These are phyloP conservation scores for Aspergillus bridgeri DNA, from an alignment of 495 filamentous ascomycete genomes.

Conservation along the genomic window DNA sequence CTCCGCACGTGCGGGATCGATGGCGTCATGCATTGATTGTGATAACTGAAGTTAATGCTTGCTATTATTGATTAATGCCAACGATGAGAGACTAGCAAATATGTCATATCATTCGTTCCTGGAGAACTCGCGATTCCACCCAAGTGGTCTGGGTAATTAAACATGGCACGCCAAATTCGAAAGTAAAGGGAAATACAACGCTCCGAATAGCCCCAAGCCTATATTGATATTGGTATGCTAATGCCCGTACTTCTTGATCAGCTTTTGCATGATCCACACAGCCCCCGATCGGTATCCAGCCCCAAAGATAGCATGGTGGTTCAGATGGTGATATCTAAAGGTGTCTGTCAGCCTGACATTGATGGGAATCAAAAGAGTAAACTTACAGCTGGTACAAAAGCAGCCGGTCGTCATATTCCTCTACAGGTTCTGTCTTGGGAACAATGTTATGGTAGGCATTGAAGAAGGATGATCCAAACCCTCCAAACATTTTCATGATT, in stretches of 20 bases:
- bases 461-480: conserved; percentile 70
- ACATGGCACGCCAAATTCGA: neutral
- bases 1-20: neutral
- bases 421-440: conserved; percentile 74
- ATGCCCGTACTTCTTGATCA: conserved; percentile 63
- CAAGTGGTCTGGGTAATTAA: neutral
- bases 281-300: conserved; percentile 70
- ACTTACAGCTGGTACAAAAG: conserved; percentile 75
- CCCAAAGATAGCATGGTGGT: conserved; percentile 83
- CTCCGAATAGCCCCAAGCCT: neutral
- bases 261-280: conserved; percentile 67
- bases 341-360: conserved; percentile 3
- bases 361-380: neutral
- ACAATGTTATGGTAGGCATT: conserved; percentile 71
- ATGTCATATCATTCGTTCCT: neutral
- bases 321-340: conserved; percentile 80
- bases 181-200: too few species aligned
- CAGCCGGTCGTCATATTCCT: conserved; percentile 81
- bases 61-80: neutral
- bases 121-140: neutral
- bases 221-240: neutral
- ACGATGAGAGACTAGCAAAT: neutral
- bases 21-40: neutral
- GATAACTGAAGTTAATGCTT: neutral
- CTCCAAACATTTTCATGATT: conserved; percentile 96